Conservation (phyloP, 805 yeast species). For the Teunomyces cretensis region DNA sequence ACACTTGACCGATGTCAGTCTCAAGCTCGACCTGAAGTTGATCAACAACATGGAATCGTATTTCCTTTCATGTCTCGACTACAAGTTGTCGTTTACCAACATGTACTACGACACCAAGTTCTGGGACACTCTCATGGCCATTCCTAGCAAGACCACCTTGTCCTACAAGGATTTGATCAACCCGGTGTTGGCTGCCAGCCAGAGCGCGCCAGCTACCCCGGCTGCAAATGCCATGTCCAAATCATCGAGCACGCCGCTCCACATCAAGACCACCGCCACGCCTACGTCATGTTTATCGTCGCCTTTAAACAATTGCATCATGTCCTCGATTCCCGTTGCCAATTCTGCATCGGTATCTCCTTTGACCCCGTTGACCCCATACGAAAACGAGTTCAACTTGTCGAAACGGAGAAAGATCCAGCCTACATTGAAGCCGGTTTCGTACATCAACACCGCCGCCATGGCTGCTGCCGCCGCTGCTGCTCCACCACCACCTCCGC, state of each 20-base stretch:
- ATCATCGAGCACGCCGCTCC: background rate
- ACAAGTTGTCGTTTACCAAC: slow-evolving; percentile 24
- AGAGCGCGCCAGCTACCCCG: slow-evolving; percentile 8
- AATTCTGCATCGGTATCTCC: slow-evolving; percentile 13
- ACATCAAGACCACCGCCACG: slow-evolving; percentile 2
- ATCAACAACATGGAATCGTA: slow-evolving; percentile 29
- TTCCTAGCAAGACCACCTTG: slow-evolving; percentile 1
- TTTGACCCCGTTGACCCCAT: slow-evolving; percentile 24
- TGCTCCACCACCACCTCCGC: background rate
- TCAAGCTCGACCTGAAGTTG: slow-evolving; percentile 12
- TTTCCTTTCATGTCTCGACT: slow-evolving; percentile 26
- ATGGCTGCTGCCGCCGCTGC: background rate
- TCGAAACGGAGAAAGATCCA: slow-evolving; percentile 1
- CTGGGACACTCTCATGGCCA: slow-evolving; percentile 20
- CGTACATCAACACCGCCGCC: background rate
- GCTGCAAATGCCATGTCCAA: slow-evolving; percentile 1
- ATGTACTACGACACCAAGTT: slow-evolving; percentile 19
- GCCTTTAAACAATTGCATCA: slow-evolving; percentile 5
- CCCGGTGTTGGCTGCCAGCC: background rate
- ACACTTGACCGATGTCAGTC: background rate
- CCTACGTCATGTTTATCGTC: slow-evolving; percentile 3
- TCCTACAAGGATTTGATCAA: slow-evolving; percentile 1
- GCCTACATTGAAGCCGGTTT: background rate
- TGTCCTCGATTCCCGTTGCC: slow-evolving; percentile 2
- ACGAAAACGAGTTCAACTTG: slow-evolving; percentile 10